A percentile compares a stretch with the other conserved stretches of the same genome.
Conservation (phyloP, 768 basidiomycete genomes). For the Pholiota molesta region DNA sequence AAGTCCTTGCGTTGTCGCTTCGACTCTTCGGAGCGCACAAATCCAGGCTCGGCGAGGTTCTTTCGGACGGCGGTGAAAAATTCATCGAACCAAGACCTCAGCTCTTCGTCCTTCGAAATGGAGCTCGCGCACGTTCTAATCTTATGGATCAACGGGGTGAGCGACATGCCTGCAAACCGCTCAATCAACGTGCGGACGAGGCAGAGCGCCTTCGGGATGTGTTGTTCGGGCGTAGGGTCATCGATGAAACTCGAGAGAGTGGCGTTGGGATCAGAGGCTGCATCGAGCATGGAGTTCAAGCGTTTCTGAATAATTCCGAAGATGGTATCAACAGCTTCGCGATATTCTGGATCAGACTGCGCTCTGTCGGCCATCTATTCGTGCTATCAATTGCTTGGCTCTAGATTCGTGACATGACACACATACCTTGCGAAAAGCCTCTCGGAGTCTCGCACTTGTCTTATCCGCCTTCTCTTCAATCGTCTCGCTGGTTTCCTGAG, state of each 20-base stretch:
- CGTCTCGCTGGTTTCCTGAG: conserved; percentile 44
- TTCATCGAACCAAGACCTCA: conserved; percentile 59
- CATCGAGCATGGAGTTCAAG: conserved; percentile 52
- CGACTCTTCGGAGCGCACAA: conserved; percentile 53
- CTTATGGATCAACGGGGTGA: conserved; percentile 49
- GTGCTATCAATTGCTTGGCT: not conserved
- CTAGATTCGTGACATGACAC: not conserved
- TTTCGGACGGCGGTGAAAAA: conserved; percentile 49
- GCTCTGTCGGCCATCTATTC: conserved; percentile 65
- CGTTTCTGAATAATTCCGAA: conserved; percentile 62
- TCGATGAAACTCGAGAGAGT: conserved; percentile 59
- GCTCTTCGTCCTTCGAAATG: conserved; percentile 53
- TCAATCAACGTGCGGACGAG: conserved; percentile 50
- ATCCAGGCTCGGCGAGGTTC: conserved; percentile 53
- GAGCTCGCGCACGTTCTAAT: conserved; percentile 47
- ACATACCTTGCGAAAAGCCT: conserved; percentile 56
- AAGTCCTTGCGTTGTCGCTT: conserved; percentile 46
- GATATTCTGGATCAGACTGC: conserved; percentile 62
- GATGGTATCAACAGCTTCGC: conserved; percentile 56
- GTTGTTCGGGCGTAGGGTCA: conserved; percentile 66
- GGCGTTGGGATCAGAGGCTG: conserved; percentile 45
- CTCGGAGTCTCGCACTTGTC: conserved; percentile 45
- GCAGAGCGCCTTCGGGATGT: conserved; percentile 54
- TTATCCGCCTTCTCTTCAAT: conserved; percentile 50
- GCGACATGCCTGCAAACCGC: conserved; percentile 55